Conservation (phyloP, 352 stramenopile species). For the Globisporangium perplexum region DNA sequence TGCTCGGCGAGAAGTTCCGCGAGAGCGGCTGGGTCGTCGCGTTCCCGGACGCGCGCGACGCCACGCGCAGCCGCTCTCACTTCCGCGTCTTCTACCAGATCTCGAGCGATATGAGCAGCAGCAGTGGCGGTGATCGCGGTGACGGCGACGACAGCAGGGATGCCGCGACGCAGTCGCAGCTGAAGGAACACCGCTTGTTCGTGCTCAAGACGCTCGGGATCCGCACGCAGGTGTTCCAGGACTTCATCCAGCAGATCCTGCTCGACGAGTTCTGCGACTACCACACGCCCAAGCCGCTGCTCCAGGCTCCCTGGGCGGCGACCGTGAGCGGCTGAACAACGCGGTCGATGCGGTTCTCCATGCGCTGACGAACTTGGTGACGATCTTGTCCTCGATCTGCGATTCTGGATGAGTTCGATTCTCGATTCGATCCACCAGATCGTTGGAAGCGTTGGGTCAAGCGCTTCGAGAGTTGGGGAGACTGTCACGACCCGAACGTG, state of each 20-base stretch:
- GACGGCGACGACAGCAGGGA: no score
- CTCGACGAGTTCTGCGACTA: constrained; percentile 5
- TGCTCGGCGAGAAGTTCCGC: neutral
- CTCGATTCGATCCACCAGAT: no score
- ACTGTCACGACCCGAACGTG: no score
- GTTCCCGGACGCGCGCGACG: neutral
- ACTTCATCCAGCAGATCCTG: constrained; percentile 6
- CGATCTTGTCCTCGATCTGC: no score
- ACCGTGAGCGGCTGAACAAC: neutral
- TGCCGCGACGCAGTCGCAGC: neutral
- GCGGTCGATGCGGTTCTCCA: no score
- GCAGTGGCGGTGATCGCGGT: no score
- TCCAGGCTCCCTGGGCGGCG: no score
- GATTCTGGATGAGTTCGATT: no score
- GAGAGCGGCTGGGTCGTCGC: constrained; percentile 9
- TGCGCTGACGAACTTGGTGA: no score
- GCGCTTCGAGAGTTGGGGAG: no score
- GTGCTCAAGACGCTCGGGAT: constrained; percentile 5
- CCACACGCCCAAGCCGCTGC: neutral
- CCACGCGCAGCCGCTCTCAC: constrained; percentile 1
- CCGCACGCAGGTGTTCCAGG: constrained; percentile 4
- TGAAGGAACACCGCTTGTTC: constrained; percentile 1
- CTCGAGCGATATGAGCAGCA: neutral
- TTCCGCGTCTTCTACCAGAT: constrained; percentile 5
- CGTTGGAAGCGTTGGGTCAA: no score